phyloP scores from a whole-genome alignment of 2,329 filamentous ascomycete genomes.

The Pseudocercospora fuligena region DNA sequence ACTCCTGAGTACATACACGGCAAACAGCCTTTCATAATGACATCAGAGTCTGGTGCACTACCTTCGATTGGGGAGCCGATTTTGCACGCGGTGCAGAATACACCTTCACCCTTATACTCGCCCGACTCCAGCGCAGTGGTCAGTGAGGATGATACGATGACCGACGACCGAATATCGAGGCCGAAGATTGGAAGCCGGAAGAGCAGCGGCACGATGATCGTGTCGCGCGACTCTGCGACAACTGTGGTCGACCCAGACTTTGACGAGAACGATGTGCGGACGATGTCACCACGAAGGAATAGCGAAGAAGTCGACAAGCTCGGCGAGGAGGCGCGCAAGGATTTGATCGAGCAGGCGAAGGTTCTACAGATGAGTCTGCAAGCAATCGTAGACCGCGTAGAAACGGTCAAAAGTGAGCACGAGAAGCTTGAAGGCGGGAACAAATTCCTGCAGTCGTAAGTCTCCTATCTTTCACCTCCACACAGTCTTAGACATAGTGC shows the following conservation, averaged over 20 bases:
- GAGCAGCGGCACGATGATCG: constrained; percentile 79
- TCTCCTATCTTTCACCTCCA: constrained; percentile 20
- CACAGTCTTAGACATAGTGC: constrained; percentile 10
- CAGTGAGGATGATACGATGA: constrained; percentile 39
- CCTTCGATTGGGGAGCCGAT: constrained; percentile 34
- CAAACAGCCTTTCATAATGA: constrained; percentile 23
- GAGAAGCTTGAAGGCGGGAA: constrained; percentile 97
- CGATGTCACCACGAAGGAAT: constrained; percentile 91
- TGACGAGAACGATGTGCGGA: constrained; percentile 80
- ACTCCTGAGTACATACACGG: constrained; percentile 7
- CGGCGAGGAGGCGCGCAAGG: constrained; percentile 76
- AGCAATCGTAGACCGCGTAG: constrained; percentile 89
- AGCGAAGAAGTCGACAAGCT: constrained; percentile 89
- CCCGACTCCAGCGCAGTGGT: constrained; percentile 38
- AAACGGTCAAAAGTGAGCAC: constrained; percentile 91
- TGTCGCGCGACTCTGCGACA: constrained; percentile 63
- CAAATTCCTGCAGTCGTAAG: constrained; percentile 80
- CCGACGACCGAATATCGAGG: constrained; percentile 47
- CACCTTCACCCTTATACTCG: constrained; percentile 31
- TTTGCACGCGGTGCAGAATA: constrained; percentile 17
- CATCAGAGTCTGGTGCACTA: constrained; percentile 25
- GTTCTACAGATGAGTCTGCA: constrained; percentile 86
- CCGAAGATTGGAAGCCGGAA: constrained; percentile 73
- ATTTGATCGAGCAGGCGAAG: constrained; percentile 77
- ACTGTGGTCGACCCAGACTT: constrained; percentile 70